Percentiles rank a stretch among this genome's conserved stretches.
Conservation (phyloP, 1,139 yeast species). For the Suhomyces ambrosiae region DNA sequence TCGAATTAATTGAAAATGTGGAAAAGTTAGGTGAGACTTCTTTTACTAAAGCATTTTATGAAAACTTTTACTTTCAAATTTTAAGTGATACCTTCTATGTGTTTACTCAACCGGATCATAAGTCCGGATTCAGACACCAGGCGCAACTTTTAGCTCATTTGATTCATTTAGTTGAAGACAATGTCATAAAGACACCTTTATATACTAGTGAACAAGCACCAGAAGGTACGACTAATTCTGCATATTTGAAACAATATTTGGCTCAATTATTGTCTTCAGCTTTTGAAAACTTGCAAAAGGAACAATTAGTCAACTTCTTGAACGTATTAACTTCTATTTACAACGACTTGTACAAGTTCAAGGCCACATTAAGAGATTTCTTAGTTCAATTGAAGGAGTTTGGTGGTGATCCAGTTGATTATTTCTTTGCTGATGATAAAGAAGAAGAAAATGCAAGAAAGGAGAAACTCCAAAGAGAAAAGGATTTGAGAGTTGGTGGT, state of each 20-base stretch:
- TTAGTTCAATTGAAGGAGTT: conserved; percentile 92
- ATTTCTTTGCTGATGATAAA: conserved; percentile 91
- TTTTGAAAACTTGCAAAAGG: conserved; percentile 85
- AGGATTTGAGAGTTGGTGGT: conserved; percentile 89
- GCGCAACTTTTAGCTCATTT: conserved; percentile 81
- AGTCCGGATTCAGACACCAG: conserved; percentile 91
- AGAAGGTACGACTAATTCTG: conserved; percentile 78
- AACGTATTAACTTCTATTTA: conserved; percentile 74
- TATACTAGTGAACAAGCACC: conserved; percentile 76
- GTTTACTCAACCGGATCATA: conserved; percentile 95
- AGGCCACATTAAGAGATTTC: conserved; percentile 89
- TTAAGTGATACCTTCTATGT: conserved; percentile 91
- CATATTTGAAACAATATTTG: conserved; percentile 77
- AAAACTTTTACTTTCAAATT: conserved; percentile 85
- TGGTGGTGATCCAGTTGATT: conserved; percentile 94
- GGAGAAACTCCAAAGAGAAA: conserved; percentile 70
- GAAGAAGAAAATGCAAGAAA: conserved; percentile 75
- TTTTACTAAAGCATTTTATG: conserved; percentile 84
- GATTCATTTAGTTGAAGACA: conserved; percentile 79
- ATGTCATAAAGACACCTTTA: conserved; percentile 73
- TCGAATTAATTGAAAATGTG: conserved; percentile 81
- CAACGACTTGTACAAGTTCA: conserved; percentile 74
- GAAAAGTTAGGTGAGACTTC: conserved; percentile 75
- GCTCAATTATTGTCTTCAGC: conserved; percentile 82
- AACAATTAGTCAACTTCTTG: conserved; percentile 80